Conservation (phyloP, 2,329 filamentous ascomycete genomes). For the Fusarium nodosum region DNA sequence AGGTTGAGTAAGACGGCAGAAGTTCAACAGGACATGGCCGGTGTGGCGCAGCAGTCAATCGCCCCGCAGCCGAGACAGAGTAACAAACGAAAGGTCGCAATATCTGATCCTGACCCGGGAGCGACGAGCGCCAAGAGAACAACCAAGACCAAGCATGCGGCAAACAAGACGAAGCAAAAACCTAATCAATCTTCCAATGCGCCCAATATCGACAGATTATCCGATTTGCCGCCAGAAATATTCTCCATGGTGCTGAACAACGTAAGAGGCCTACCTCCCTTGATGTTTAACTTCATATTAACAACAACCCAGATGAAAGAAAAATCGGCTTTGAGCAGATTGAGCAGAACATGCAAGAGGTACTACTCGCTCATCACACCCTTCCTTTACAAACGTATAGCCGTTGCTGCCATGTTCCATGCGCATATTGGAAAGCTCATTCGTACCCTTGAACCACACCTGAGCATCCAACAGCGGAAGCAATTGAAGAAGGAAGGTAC, state of each 20-base stretch:
- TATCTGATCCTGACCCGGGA: not conserved
- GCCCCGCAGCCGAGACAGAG: not conserved
- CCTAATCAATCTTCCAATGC: not conserved
- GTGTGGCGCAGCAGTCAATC: not conserved
- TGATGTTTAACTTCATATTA: not conserved
- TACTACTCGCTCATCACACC: slow-evolving; percentile 26
- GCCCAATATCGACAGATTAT: not conserved
- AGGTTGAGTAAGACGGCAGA: slow-evolving; percentile 1
- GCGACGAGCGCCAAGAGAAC: not conserved
- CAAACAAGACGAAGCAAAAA: not conserved
- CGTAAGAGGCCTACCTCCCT: not conserved
- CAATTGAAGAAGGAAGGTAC: slow-evolving; percentile 33
- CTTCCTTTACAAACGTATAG: slow-evolving; percentile 27
- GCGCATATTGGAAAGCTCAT: slow-evolving; percentile 38
- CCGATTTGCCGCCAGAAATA: slow-evolving; percentile 29
- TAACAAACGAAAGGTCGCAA: not conserved
- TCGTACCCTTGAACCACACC: slow-evolving; percentile 32
- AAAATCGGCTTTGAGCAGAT: not conserved
- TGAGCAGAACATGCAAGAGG: slow-evolving; percentile 35
- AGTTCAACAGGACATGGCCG: not conserved
- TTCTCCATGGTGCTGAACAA: slow-evolving; percentile 28
- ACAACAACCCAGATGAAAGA: not conserved
- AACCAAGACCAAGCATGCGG: not conserved
- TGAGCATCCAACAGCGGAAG: slow-evolving; percentile 33
- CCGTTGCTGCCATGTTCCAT: slow-evolving; percentile 19